Evolutionary conservation across 306 rosid species (phyloP).

Genomic region (Benincasa hispida): DNA sequence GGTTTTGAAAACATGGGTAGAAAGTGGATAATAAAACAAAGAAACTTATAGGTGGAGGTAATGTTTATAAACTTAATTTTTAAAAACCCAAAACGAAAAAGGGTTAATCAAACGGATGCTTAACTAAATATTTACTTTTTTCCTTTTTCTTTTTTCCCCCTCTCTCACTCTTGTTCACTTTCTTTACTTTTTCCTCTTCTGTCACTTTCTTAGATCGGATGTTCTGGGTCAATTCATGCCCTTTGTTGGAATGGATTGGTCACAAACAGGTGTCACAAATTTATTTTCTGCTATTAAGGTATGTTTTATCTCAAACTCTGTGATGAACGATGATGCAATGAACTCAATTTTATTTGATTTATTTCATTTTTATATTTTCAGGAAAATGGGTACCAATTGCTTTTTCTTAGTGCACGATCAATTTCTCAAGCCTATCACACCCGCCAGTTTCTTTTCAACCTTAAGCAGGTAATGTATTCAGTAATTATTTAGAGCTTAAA

Average conservation of each 20-base stretch:
- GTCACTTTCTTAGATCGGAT: slow-evolving; percentile 54
- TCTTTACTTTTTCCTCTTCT: slow-evolving; percentile 8
- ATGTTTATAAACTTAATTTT: too few species aligned
- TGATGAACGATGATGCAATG: not conserved
- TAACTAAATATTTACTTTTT: not conserved
- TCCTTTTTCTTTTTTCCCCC: not conserved
- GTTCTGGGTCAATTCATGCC: slow-evolving; percentile 99
- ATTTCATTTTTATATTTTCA: slow-evolving; percentile 11
- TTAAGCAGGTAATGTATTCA: slow-evolving; percentile 62
- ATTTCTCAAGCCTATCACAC: slow-evolving; percentile 86
- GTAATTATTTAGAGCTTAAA: slow-evolving; percentile 13
- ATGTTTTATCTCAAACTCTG: slow-evolving; percentile 15
- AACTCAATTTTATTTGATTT: not conserved
- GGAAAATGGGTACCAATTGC: slow-evolving; percentile 95
- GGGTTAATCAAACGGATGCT: not conserved
- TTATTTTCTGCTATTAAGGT: slow-evolving; percentile 98
- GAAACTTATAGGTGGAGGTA: too few species aligned
- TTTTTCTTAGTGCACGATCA: slow-evolving; percentile 95
- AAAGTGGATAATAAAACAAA: too few species aligned
- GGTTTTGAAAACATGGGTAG: too few species aligned
- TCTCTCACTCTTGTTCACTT: not conserved
- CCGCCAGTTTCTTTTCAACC: slow-evolving; percentile 75
- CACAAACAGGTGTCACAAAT: slow-evolving; percentile 91
- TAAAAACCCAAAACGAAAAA: too few species aligned
- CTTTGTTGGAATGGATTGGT: slow-evolving; percentile 96